phyloP scores from a whole-genome alignment of 2,329 filamentous ascomycete genomes.

The Fusarium tuaranense region DNA sequence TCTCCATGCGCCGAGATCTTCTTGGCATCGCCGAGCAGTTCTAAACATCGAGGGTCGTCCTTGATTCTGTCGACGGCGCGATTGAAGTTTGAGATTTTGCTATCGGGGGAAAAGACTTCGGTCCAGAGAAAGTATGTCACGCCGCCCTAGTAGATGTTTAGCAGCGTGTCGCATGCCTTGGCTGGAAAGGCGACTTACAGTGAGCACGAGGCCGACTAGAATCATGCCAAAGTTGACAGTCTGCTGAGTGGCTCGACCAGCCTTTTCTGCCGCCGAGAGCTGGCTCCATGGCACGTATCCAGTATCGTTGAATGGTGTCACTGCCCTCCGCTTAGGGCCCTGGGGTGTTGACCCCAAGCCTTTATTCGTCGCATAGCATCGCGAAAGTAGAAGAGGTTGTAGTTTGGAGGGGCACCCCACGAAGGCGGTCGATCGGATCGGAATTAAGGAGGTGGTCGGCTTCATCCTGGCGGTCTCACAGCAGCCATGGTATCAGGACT shows the following conservation, averaged over 20 bases:
- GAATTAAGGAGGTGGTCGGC: constrained; percentile 52
- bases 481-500: constrained; percentile 51
- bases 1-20: constrained; percentile 87
- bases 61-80: constrained; percentile 84
- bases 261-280: constrained; percentile 81
- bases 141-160: constrained; percentile 66
- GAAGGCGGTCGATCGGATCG: constrained; percentile 49
- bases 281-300: constrained; percentile 85
- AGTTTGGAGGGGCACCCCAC: constrained; percentile 45
- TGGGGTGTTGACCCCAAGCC: constrained; percentile 54
- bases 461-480: constrained; percentile 59
- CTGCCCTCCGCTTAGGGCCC: constrained; percentile 70
- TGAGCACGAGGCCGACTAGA: constrained; percentile 78
- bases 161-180: background rate
- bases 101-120: constrained; percentile 86
- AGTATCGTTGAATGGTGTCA: constrained; percentile 89
- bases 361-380: constrained; percentile 71
- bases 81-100: constrained; percentile 90
- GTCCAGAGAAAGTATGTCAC: constrained; percentile 83
- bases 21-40: constrained; percentile 78
- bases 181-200: constrained; percentile 61
- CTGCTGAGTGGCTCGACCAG: constrained; percentile 87
- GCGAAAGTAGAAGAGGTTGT: constrained; percentile 54
- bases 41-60: constrained; percentile 75
- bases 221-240: constrained; percentile 88